Percentiles rank a stretch among this genome's conserved stretches.
These are phyloP conservation scores for Eimeria praecox DNA, from an alignment of 169 alveolate species.

Conservation along the genomic window DNA sequence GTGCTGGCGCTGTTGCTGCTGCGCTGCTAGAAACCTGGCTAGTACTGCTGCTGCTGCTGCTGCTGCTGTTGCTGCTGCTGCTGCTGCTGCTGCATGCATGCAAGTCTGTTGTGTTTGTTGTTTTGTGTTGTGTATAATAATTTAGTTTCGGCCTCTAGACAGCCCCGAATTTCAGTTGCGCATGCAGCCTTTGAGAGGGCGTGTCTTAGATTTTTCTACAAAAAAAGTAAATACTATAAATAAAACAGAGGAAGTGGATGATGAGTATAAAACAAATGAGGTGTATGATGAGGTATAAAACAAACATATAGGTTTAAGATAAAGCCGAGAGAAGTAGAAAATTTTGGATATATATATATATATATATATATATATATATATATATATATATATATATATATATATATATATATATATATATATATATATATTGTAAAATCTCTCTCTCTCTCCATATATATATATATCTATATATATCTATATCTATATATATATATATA, in stretches of 20 bases:
- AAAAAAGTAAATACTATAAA: neutral
- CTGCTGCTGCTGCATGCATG: neutral
- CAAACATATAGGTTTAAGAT: too few species aligned
- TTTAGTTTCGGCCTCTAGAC: slow-evolving; percentile 24
- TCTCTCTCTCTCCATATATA: too few species aligned
- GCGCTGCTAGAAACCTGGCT: too few species aligned
- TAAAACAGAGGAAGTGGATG: neutral
- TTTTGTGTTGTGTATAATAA: neutral
- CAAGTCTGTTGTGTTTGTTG: neutral
- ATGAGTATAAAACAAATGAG: too few species aligned
- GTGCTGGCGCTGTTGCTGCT: too few species aligned
- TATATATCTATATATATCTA: too few species aligned
- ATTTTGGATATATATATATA: neutral
- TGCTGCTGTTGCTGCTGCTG: neutral
- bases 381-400: neutral
- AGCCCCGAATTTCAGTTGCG: neutral
- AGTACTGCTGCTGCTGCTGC: neutral
- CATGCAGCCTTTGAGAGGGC: slow-evolving; percentile 40
- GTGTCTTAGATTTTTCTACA: neutral
- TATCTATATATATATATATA: too few species aligned
- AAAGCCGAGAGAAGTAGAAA: too few species aligned
- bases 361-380: neutral
- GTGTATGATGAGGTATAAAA: too few species aligned
- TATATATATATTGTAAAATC: too few species aligned
- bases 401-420: neutral